Conservation (phyloP, 805 yeast species). For the Tetrapisispora pingtungensis region DNA sequence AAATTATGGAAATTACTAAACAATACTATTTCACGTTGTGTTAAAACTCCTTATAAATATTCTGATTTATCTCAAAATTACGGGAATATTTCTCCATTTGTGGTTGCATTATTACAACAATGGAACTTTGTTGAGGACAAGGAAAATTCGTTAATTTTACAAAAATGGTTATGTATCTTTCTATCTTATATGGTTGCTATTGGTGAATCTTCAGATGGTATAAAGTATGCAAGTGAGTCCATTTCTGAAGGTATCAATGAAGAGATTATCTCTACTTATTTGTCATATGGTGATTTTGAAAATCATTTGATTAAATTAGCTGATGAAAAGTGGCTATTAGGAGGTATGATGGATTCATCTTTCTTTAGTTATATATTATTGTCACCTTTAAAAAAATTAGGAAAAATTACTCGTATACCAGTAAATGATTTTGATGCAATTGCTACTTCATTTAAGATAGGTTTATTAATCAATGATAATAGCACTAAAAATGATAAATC, state of each 20-base stretch:
- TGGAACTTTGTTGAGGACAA: conserved; percentile 41
- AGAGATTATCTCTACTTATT: conserved; percentile 7
- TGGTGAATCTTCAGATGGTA: conserved; percentile 46
- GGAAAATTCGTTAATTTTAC: conserved; percentile 14
- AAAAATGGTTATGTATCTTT: conserved; percentile 44
- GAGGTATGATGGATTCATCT: conserved; percentile 14
- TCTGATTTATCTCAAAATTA: conserved; percentile 43
- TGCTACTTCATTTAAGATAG: conserved; percentile 35
- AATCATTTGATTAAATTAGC: not conserved
- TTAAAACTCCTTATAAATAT: conserved; percentile 74
- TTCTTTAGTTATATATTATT: conserved; percentile 31
- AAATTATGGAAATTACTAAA: conserved; percentile 59
- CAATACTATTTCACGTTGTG: conserved; percentile 61
- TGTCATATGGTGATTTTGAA: conserved; percentile 14
- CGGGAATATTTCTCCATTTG: conserved; percentile 44
- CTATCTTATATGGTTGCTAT: conserved; percentile 38
- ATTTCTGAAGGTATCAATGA: conserved; percentile 4
- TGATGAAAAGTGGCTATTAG: conserved; percentile 12
- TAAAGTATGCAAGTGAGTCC: conserved; percentile 5
- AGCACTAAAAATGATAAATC: conserved; percentile 11
- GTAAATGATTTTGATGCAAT: conserved; percentile 40
- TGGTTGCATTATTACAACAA: conserved; percentile 58
- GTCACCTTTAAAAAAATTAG: conserved; percentile 24
- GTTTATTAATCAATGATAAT: conserved; percentile 23
- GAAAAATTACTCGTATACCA: conserved; percentile 30